Percentiles rank a stretch among this genome's conserved stretches.
These are phyloP conservation scores for Oryza glaberrima DNA, from an alignment of 176 grass and related monocot species.

Conservation along the genomic window DNA sequence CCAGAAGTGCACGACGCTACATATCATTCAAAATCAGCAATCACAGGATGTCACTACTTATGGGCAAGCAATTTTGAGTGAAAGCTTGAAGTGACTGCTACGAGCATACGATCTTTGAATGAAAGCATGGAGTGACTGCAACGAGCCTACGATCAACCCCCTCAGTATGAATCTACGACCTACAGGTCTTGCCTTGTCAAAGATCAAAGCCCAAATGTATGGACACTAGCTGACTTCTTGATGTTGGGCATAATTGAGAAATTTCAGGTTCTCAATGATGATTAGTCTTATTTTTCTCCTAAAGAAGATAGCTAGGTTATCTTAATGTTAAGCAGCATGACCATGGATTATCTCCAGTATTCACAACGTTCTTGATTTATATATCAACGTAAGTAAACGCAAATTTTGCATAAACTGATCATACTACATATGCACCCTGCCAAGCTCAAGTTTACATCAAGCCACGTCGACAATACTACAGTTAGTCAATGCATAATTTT, in stretches of 20 bases:
- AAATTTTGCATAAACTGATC: conserved; percentile 33
- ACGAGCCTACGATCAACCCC: neutral
- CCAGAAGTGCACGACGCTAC: no score
- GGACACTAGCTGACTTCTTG: no score
- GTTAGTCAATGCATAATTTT: conserved; percentile 27
- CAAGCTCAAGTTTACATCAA: conserved; percentile 41
- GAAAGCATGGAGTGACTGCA: neutral
- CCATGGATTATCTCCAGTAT: neutral
- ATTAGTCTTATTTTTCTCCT: neutral
- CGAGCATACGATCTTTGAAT: no score
- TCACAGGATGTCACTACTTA: no score
- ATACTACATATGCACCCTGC: conserved; percentile 33
- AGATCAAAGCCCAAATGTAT: no score
- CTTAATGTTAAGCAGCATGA: neutral
- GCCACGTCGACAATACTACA: conserved; percentile 25
- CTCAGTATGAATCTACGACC: no score
- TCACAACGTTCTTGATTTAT: neutral
- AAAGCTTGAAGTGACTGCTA: no score
- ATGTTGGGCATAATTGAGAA: no score
- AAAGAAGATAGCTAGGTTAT: neutral
- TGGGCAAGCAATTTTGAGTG: no score
- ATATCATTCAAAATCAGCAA: no score
- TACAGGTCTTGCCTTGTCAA: no score
- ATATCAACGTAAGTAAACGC: neutral
- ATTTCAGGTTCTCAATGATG: no score